Percentiles rank a stretch among this genome's conserved stretches.
Conservation (phyloP, 2,329 filamentous ascomycete genomes). For the Pestalotiopsis sp. region DNA sequence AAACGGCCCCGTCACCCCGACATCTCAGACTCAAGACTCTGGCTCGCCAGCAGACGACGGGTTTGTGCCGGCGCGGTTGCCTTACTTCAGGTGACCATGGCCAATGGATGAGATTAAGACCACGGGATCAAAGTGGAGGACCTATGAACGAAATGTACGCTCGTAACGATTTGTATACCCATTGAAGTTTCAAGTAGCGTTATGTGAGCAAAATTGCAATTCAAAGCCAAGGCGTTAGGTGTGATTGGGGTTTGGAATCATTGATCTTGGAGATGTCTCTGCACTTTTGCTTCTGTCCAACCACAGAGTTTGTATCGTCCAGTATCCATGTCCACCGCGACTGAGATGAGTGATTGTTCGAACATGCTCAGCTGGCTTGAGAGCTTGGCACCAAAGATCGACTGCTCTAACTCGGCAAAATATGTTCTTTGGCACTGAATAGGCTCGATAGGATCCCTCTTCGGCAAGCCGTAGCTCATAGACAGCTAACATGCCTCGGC, state of each 20-base stretch:
- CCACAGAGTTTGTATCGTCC: not conserved
- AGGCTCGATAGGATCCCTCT: not conserved
- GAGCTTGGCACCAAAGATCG: not conserved
- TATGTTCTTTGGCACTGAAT: not conserved
- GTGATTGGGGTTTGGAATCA: not conserved
- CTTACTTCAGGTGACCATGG: slow-evolving; percentile 46
- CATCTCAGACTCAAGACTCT: not conserved
- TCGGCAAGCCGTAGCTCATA: not conserved
- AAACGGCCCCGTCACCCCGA: not conserved
- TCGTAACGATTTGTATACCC: not conserved
- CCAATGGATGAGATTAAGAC: not conserved
- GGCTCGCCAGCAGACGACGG: slow-evolving; percentile 18
- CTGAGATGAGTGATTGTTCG: not conserved
- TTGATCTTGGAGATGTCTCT: not conserved
- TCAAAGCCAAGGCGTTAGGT: not conserved
- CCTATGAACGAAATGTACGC: slow-evolving; percentile 6
- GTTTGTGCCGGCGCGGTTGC: slow-evolving; percentile 61
- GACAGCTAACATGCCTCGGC: slow-evolving; percentile 24
- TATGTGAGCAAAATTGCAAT: not conserved
- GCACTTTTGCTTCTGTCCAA: not conserved
- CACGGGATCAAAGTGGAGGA: not conserved
- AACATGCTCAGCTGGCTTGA: not conserved
- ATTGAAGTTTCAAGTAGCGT: not conserved
- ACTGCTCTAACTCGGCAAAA: not conserved
- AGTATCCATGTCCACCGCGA: not conserved